These are phyloP conservation scores for Alternaria burnsii DNA, from an alignment of 2,329 filamentous ascomycete species.

Conservation along the genomic window DNA sequence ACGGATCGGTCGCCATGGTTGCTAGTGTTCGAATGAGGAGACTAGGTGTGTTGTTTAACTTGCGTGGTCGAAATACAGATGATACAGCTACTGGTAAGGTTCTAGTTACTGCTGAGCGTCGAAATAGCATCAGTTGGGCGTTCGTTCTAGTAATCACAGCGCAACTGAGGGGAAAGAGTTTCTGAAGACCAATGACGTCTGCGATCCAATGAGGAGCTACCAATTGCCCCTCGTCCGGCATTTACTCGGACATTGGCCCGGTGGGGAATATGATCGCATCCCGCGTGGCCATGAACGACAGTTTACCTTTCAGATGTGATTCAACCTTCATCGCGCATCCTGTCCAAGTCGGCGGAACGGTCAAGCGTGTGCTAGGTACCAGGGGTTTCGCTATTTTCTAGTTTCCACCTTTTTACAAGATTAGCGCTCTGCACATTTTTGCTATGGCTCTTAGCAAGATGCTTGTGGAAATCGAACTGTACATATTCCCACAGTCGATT, in stretches of 20 bases:
- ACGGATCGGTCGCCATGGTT: constrained; percentile 65
- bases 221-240: constrained; percentile 28
- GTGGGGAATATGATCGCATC: constrained; percentile 5
- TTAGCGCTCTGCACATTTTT: not conserved
- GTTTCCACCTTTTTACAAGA: not conserved
- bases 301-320: not conserved
- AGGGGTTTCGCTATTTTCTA: not conserved
- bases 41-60: constrained; percentile 18
- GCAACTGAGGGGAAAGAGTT: constrained; percentile 22
- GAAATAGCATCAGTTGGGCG: constrained; percentile 36
- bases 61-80: constrained; percentile 17
- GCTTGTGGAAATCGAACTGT: too few relatives aligned
- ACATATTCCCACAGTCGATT: not conserved
- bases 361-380: not conserved
- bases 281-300: constrained; percentile 4
- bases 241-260: constrained; percentile 21
- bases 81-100: constrained; percentile 13
- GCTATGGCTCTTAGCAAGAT: not conserved
- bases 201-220: constrained; percentile 18
- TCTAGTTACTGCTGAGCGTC: constrained; percentile 24
- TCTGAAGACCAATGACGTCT: constrained; percentile 42
- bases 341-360: not conserved
- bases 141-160: not conserved
- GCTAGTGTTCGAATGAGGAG: constrained; percentile 45
- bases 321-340: not conserved